A percentile compares a stretch with the other conserved stretches of the same genome.
phyloP scores from a whole-genome alignment of 805 yeast species.

The Barnettozyma vustinii region DNA sequence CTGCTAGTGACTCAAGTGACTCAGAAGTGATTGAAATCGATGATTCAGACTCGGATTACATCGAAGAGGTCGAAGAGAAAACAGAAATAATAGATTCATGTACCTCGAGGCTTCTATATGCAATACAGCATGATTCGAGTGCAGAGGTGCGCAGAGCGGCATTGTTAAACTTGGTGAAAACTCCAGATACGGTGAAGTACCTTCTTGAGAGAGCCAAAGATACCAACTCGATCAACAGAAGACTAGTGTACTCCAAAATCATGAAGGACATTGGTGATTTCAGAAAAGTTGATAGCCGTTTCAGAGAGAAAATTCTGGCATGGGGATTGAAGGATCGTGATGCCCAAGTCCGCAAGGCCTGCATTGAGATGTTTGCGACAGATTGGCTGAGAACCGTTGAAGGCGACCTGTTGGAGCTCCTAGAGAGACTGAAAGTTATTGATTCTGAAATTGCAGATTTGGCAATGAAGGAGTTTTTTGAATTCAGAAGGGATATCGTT shows the following conservation, averaged over 20 bases:
- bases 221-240: conserved; percentile 61
- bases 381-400: conserved; percentile 69
- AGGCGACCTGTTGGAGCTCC: conserved; percentile 64
- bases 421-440: conserved; percentile 68
- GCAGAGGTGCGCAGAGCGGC: conserved; percentile 90
- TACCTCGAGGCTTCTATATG: conserved; percentile 39
- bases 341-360: conserved; percentile 62
- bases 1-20: not conserved
- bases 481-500: conserved; percentile 56
- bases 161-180: conserved; percentile 60
- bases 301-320: conserved; percentile 60
- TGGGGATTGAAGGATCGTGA: conserved; percentile 93
- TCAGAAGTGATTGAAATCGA: not conserved
- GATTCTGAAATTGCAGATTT: conserved; percentile 60
- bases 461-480: conserved; percentile 62
- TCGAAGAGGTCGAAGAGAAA: not conserved
- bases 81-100: conserved; percentile 36
- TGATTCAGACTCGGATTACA: not conserved
- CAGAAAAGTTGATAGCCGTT: conserved; percentile 43
- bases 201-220: conserved; percentile 83
- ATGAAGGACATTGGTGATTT: conserved; percentile 65
- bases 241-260: conserved; percentile 63
- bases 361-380: conserved; percentile 59
- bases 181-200: conserved; percentile 44
- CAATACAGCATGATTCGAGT: conserved; percentile 71